Base-by-base conservation (phyloP, 257 asterid species). In the Capsicum pubescens region DNA sequence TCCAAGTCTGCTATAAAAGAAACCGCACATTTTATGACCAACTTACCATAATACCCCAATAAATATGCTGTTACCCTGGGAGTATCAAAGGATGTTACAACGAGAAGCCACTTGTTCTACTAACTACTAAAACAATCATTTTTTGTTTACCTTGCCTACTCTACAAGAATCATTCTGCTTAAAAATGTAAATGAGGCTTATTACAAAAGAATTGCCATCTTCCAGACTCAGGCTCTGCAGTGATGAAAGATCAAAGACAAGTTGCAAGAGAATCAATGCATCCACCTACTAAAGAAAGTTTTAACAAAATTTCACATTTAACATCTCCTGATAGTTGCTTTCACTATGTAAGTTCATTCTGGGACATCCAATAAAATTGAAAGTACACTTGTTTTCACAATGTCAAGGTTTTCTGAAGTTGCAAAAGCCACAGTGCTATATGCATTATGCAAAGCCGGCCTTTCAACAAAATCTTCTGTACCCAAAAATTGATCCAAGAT, bases 401-500 rank as follows among this genome's bases (percentile, higher is more conserved):
- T 21, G 97, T 88, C 91, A 94, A 88, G 82, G 91, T 84, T 84
- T 88, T 92, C 72, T 84, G 93, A 77, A 93, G 21, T 48, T 90
- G 90, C 88, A 92, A 84, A 84, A 95, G 89, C 97, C 97, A 90
- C 50, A 94, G 82, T 8, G 97, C 97, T n/a, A 92, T 42, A 59
- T 88, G 95, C 97, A 96, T 91, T 66, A 91, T 90, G 8, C 92
- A 84, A 82, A 97, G 90, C 39, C 96, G 97, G 70, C 89, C 90
- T 82, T 92, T 95, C 82, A 93, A 80, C 52, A 89, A 80, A 78
- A 92, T 16, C 89, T 86, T 91, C 90, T 93, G 95, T 69, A 92
- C 68, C 93, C 97, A 91, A 64, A 93, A 91, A 61, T 68, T 86
- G 83, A 93, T 10, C 83, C 90, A 84, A 57, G 97, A 84, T 14